Percentiles rank a stretch among this genome's conserved stretches.
phyloP scores from a whole-genome alignment of 192 early-diverging fungal genomes.

The Backusella australiensis region DNA sequence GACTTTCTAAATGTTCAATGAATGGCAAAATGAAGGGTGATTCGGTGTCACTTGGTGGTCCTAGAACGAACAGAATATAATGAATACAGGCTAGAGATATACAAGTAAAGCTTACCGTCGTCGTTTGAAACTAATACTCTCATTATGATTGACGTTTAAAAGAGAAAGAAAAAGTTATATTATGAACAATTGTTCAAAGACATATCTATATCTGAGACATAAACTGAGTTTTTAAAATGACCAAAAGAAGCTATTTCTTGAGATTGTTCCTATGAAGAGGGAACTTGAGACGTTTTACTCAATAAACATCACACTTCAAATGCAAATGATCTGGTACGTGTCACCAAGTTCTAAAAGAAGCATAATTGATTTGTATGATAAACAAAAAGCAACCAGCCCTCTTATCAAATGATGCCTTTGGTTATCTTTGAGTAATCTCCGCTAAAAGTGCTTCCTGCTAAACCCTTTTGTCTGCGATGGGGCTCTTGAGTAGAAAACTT shows the following conservation, averaged over 20 bases:
- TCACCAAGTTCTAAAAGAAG: background rate
- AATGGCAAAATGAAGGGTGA: slow-evolving; percentile 33
- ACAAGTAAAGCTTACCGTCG: slow-evolving; percentile 14
- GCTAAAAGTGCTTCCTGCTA: background rate
- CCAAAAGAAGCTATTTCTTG: background rate
- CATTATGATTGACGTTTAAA: background rate
- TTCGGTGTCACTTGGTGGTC: slow-evolving; percentile 22
- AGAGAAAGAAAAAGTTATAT: background rate
- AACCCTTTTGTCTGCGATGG: background rate
- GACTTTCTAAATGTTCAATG: slow-evolving; percentile 21
- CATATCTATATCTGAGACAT: background rate
- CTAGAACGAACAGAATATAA: background rate
- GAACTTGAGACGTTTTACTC: no score
- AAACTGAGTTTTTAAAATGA: background rate
- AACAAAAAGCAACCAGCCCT: background rate
- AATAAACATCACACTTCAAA: background rate
- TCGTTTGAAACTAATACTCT: slow-evolving; percentile 29
- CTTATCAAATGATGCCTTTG: background rate
- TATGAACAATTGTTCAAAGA: background rate
- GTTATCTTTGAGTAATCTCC: background rate
- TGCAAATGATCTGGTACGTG: background rate
- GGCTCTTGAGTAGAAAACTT: no score
- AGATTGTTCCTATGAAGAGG: background rate
- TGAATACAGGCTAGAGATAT: background rate
- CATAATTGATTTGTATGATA: background rate